Base-by-base conservation (phyloP, 2,329 filamentous ascomycete species). In the Cryphonectria parasitica region DNA sequence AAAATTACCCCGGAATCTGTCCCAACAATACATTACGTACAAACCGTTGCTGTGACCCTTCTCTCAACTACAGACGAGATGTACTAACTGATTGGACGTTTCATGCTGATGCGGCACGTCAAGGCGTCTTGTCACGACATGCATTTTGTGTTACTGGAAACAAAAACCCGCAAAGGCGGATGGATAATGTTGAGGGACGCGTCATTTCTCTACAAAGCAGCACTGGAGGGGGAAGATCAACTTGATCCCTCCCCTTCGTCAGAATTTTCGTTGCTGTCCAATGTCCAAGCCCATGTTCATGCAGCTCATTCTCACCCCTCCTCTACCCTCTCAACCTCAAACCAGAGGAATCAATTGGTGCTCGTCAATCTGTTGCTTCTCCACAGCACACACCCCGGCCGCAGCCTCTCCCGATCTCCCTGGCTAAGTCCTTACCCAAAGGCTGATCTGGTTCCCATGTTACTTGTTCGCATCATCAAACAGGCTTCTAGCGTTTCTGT, bases 401-500 rank as follows among this genome's bases (percentile, higher is more conserved):
- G 54, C 54, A 31, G 54, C 54, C 28, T 31, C 54, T 31, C 54
- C 54, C 54, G 54, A 58, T 58, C 54, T 31, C 25, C 52, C 2
- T 56, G 6, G 11, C 36, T 28, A 28, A 10, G 6, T 34, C 34
- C 36, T 39, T 56, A 25, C 43, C 43, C 6, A 7, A 56, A 56
- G 19, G 31, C 58, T 39, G 58, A 36, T 39, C 28, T 61, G 52
- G n/a, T 3, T 54, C 8, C 52, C 28, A 49, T 56, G 25, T 28
- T 31, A 25, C 25, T 15, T 58, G 2, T 39, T 13, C 13, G 36
- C 10, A 58, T 58, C 28, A 58, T 19, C 54, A 60, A 5, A 22
- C 17, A 7, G 41, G 49, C 67, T 69, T 69, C 67, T 69, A 69
- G 67, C 67, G 61, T 65, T 69, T 69, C 67, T 63, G 60, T 62